Base-by-base conservation (phyloP, 2,329 filamentous ascomycete species). In the Chaetomium sp. region DNA sequence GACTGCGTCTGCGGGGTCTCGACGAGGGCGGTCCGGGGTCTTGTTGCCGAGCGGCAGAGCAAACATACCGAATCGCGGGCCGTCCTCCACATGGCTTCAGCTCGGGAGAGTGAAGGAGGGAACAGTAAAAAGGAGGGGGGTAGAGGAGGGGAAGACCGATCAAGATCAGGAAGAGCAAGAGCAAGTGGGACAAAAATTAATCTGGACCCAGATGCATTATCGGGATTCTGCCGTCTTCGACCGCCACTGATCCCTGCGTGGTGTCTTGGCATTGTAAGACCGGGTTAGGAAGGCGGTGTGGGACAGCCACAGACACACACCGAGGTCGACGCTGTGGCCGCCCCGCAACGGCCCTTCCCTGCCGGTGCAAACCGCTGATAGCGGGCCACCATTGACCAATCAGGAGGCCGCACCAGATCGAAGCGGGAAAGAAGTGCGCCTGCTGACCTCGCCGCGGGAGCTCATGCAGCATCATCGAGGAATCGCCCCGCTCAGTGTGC, bases 1-100 rank as follows among this genome's bases (percentile, higher is more conserved):
- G 70, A 63, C 56, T 67, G 70, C 1, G 70, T 63, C 56, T 68
- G 70, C 1, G 36, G 36, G 27, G 55, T 14, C 34, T 60, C 60
- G 9, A 61, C 19, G n/a, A 58, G 41, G 10, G 59, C 35, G 32
- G 19, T 57, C 44, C 46, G 47, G 44, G 58, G 48, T n/a, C 49
- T 38, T 14, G 55, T 52, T n/a, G 62, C 58, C 54, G 62, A 64
- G 44, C 62, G 62, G 56, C 63, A 65, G 19, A 65, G n/a, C 42
- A 65, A 38, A 49, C 63, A 65, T 19, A 65, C 63, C 36, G 62
- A 64, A 19, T 64, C 63, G 41, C 62, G 56, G 4, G 63, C 60
- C 52, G 60, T 60, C 58, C 59, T 63, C 63, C 59, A 65, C 63
- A 65, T 65, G 11, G 27, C 61, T 34, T 55, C 50, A 42, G 33